Evolutionary conservation across 2,329 filamentous ascomycete genomes (phyloP).

Genomic region (Botrytis paeoniae): DNA sequence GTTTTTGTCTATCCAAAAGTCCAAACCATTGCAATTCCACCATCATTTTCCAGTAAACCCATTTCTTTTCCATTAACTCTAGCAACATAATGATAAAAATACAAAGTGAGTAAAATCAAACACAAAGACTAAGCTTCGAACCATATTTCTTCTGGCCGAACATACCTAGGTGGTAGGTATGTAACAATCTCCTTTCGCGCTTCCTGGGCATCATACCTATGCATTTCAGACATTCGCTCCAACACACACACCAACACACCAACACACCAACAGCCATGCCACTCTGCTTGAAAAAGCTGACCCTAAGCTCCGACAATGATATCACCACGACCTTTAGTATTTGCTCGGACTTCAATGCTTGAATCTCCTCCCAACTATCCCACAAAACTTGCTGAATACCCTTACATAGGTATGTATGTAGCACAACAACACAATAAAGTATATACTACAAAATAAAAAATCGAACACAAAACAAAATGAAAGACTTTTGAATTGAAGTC

Average conservation of each 20-base stretch:
- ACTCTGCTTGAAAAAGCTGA: neutral
- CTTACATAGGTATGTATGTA: conserved; percentile 5
- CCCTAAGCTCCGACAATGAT: neutral
- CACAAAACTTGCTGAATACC: neutral
- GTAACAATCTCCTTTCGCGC: neutral
- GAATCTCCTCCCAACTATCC: neutral
- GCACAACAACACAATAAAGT: neutral
- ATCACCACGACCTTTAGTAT: neutral
- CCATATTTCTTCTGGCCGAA: neutral
- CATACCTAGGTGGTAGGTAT: neutral
- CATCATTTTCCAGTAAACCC: neutral
- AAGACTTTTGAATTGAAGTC: conserved; percentile 8
- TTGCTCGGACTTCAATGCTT: neutral
- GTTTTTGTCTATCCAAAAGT: conserved; percentile 18
- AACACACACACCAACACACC: neutral
- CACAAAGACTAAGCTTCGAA: neutral
- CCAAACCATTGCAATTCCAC: conserved; percentile 14
- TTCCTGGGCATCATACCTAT: neutral
- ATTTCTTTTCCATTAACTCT: conserved; percentile 12
- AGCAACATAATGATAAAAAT: conserved; percentile 10
- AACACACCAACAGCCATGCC: neutral
- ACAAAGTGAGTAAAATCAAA: neutral
- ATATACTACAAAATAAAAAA: conserved; percentile 4
- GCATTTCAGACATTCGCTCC: neutral
- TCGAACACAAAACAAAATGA: neutral